Evolutionary conservation across 768 basidiomycete genomes (phyloP).

Genomic region (Myochromella boudieri): DNA sequence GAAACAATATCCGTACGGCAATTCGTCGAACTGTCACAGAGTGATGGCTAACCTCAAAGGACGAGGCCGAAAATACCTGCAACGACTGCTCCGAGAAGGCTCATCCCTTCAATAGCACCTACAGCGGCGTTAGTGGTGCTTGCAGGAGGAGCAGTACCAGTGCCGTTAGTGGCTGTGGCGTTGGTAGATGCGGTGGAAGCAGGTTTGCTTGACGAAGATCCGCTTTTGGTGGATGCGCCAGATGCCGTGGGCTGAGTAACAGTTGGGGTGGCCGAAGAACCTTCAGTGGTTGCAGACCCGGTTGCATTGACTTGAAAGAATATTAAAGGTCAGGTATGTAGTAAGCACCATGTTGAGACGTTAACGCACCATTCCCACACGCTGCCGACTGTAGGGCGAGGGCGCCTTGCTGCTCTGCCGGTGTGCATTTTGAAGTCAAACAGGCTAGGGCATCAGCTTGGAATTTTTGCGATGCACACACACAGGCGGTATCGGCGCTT

Average conservation of each 20-base stretch:
- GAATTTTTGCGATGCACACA: constrained; percentile 19
- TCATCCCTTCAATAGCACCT: background rate
- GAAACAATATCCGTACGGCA: no score
- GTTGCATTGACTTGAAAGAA: no score
- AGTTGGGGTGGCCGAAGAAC: background rate
- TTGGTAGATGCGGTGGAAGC: background rate
- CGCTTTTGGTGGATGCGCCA: background rate
- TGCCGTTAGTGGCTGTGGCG: background rate
- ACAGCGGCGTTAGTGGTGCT: constrained; percentile 5
- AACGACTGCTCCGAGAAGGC: background rate
- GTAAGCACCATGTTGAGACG: background rate
- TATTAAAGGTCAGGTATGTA: background rate
- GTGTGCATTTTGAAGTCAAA: constrained; percentile 12
- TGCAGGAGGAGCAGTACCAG: background rate
- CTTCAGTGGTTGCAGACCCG: no score
- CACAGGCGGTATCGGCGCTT: constrained; percentile 14
- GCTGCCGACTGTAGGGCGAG: constrained; percentile 10
- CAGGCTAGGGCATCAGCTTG: constrained; percentile 18
- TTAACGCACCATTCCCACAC: constrained; percentile 10
- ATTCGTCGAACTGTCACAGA: no score
- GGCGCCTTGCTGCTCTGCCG: constrained; percentile 11
- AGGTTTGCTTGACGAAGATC: background rate
- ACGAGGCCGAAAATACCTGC: constrained; percentile 10
- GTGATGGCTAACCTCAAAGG: no score
- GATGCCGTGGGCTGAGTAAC: background rate